Evolutionary conservation across 768 basidiomycete species (phyloP), one percentile per base, ranked within the genome.

Genomic region (Leccinum sublutescens): DNA sequence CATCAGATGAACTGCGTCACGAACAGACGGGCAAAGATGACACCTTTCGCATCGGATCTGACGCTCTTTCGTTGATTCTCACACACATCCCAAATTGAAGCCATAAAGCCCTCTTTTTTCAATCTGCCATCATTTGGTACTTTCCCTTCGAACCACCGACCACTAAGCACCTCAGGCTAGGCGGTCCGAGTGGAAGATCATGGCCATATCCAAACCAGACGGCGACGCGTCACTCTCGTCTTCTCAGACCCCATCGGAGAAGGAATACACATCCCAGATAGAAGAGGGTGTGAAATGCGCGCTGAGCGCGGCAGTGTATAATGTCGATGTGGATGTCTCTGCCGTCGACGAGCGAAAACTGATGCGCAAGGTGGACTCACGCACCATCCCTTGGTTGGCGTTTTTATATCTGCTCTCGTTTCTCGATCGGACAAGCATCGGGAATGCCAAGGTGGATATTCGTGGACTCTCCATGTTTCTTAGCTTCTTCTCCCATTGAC

Each of bases 341-440:
- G 78, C 74, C 10, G 74, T 92, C 51, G 82, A 92, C 67, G 89
- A 90, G 71, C 81, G 81, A 57, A 85, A 84, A 68, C 69, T 91
- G 60, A 67, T 92, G 61, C 77, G 88, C 65, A 91, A 89, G 73
- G 80, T 91, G 50, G 88, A 88, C 70, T 62, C 78, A 58, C 79
- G 80, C 17, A 78, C 88, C 60, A 78, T 88, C 36, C 84, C 86
- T 10, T 89, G 87, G 88, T 67, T 88, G 40, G 85, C 88, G 5
- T 79, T 94, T 55, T 72, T 93, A 64, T 91, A 91, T 72, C 76
- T 92, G 36, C 76, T 93, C 40, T 86, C 86, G 64, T 92, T 91
- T 78, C 72, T 85, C 55, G 83, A 85, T 62, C 77, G 84, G 29
- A 81, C 82, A 60, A 82, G 80, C 56, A 80, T 83, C 57, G 82